Percentiles rank a stretch among this genome's conserved stretches.
These are phyloP conservation scores for Didymellaceae sp. DNA, from an alignment of 2,329 filamentous ascomycete genomes.

Conservation along the genomic window DNA sequence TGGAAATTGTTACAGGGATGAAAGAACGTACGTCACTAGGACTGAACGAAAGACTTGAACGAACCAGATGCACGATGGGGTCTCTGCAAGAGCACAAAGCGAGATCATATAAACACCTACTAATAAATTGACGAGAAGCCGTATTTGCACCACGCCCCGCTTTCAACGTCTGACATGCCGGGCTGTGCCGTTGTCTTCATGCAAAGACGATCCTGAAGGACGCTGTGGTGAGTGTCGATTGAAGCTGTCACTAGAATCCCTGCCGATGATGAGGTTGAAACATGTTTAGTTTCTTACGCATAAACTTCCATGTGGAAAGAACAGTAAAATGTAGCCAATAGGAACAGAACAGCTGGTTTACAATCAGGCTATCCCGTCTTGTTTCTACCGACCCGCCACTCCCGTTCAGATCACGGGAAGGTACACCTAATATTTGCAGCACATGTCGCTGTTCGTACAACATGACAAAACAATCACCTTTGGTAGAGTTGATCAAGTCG, in stretches of 20 bases:
- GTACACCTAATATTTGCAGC: too few species aligned
- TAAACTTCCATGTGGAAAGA: not conserved
- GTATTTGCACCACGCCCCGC: conserved; percentile 22
- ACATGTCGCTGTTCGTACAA: too few species aligned
- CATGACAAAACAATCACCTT: too few species aligned
- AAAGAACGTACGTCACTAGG: conserved; percentile 33
- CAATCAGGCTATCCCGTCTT: too few species aligned
- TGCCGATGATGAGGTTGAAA: conserved; percentile 29
- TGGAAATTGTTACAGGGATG: conserved; percentile 17
- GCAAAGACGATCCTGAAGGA: conserved; percentile 13
- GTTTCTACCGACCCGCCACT: too few species aligned
- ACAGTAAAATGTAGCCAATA: conserved; percentile 7
- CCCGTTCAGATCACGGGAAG: too few species aligned
- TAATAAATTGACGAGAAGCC: conserved; percentile 20
- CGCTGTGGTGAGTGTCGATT: not conserved
- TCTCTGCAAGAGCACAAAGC: not conserved
- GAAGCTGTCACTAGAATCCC: conserved; percentile 16
- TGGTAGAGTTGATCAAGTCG: too few species aligned
- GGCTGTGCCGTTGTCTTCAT: conserved; percentile 29
- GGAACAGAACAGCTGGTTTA: too few species aligned
- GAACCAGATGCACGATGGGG: conserved; percentile 11
- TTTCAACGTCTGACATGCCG: conserved; percentile 20
- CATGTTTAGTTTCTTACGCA: conserved; percentile 37
- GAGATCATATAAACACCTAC: conserved; percentile 17
- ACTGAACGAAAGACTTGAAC: conserved; percentile 34